Percentiles rank a stretch among this genome's conserved stretches.
Evolutionary conservation across 495 filamentous ascomycete species (phyloP).

Genomic region (Clohesyomyces aquaticus): DNA sequence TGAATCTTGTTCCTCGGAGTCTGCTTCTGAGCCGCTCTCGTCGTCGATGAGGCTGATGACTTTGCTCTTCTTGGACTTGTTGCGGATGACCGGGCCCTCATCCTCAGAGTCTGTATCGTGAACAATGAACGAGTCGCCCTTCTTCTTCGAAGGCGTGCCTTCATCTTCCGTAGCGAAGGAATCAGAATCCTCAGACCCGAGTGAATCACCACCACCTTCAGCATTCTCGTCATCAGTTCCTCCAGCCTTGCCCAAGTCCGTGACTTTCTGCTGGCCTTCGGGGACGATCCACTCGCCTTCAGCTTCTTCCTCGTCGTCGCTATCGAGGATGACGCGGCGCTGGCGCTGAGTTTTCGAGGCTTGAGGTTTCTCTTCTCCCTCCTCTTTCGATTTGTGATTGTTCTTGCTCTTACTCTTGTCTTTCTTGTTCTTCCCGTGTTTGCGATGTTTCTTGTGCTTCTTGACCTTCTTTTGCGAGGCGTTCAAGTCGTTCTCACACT

Average conservation of each 20-base stretch:
- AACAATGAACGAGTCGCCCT: constrained; percentile 36
- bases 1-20: constrained; percentile 42
- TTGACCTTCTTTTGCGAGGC: constrained; percentile 51
- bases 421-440: constrained; percentile 31
- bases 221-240: constrained; percentile 83
- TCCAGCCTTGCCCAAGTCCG: constrained; percentile 73
- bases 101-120: constrained; percentile 37
- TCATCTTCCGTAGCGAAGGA: constrained; percentile 54
- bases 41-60: constrained; percentile 40
- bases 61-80: constrained; percentile 47
- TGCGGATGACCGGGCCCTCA: constrained; percentile 42
- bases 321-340: constrained; percentile 42
- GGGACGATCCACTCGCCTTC: constrained; percentile 79
- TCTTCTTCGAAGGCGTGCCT: constrained; percentile 34
- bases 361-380: constrained; percentile 52
- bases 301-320: constrained; percentile 59
- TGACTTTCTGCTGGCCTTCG: constrained; percentile 58
- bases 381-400: constrained; percentile 59
- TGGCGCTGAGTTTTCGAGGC: constrained; percentile 11
- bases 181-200: constrained; percentile 64
- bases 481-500: constrained; percentile 71
- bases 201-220: constrained; percentile 80
- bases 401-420: constrained; percentile 43
- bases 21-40: constrained; percentile 43
- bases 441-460: constrained; percentile 51